A percentile compares a stretch with the other conserved stretches of the same genome.
Evolutionary conservation across 495 filamentous ascomycete genomes (phyloP).

Genomic region (Paragyromitra xinjiangensis): DNA sequence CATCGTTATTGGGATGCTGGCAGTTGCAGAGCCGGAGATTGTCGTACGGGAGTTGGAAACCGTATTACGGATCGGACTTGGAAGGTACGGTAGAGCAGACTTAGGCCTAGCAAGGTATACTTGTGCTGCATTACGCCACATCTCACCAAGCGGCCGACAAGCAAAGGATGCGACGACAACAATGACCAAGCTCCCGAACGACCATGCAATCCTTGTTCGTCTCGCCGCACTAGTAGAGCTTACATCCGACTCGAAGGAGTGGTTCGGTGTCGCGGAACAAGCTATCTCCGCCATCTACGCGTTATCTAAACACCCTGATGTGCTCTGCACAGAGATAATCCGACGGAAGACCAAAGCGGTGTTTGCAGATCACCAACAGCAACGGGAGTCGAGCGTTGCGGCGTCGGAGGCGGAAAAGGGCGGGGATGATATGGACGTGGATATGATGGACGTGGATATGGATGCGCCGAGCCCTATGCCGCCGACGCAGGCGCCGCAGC

Average conservation of each 20-base stretch:
- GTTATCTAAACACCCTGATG: constrained; percentile 93
- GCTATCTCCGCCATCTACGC: constrained; percentile 94
- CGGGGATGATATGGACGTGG: constrained; percentile 49
- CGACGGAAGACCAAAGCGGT: constrained; percentile 84
- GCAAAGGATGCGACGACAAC: constrained; percentile 73
- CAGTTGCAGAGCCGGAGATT: constrained; percentile 88
- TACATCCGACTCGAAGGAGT: constrained; percentile 88
- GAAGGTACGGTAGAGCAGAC: constrained; percentile 78
- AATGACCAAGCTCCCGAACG: constrained; percentile 83
- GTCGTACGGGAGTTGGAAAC: constrained; percentile 92
- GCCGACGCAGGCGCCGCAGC: constrained; percentile 56
- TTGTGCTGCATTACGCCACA: constrained; percentile 87
- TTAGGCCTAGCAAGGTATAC: constrained; percentile 92
- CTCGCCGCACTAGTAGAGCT: constrained; percentile 87
- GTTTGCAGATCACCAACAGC: constrained; percentile 66
- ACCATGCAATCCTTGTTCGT: constrained; percentile 82
- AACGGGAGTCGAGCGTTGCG: constrained; percentile 55
- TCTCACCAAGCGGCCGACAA: constrained; percentile 82
- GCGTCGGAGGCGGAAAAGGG: constrained; percentile 47
- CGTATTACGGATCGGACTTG: constrained; percentile 89
- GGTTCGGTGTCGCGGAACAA: constrained; percentile 96
- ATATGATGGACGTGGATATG: constrained; percentile 56
- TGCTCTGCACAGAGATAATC: constrained; percentile 90
- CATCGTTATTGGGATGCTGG: constrained; percentile 96
- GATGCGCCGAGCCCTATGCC: constrained; percentile 50